A percentile compares a stretch with the other conserved stretches of the same genome.
Evolutionary conservation across 176 grass and related monocot genomes (phyloP).

Genomic region (Cymbopogon citratus): DNA sequence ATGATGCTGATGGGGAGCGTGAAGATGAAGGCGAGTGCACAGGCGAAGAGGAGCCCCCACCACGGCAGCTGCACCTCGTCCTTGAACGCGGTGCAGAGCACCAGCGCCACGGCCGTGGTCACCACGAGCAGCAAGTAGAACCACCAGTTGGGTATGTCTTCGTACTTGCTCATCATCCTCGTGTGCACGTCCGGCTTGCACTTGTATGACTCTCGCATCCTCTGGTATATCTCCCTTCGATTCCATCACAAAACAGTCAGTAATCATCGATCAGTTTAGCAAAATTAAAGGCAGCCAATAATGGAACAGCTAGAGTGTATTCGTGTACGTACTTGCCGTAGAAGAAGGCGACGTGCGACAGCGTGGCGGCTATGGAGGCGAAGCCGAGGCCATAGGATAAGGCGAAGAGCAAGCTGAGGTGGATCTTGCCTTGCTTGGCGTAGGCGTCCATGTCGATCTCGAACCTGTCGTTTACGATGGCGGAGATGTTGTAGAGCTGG

Average conservation of each 20-base stretch:
- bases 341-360: conserved; percentile 68
- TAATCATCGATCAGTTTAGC: no score
- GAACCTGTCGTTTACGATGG: conserved; percentile 76
- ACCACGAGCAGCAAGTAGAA: conserved; percentile 46
- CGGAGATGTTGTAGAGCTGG: conserved; percentile 49
- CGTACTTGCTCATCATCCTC: conserved; percentile 71
- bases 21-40: conserved; percentile 65
- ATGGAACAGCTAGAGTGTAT: no score
- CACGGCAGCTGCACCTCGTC: conserved; percentile 82
- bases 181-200: conserved; percentile 81
- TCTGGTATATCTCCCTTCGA: conserved; percentile 63
- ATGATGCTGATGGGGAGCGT: conserved; percentile 87
- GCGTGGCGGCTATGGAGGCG: conserved; percentile 64
- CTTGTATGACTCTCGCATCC: conserved; percentile 47
- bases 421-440: conserved; percentile 52
- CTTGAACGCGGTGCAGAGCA: conserved; percentile 76
- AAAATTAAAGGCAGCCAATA: no score
- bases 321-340: conserved; percentile 50
- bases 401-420: conserved; percentile 80
- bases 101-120: conserved; percentile 26
- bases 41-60: conserved; percentile 82
- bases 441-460: conserved; percentile 65
- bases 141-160: conserved; percentile 89
- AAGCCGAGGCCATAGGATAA: conserved; percentile 73
- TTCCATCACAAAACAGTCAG: not conserved